A percentile compares a stretch with the other conserved stretches of the same genome.
Evolutionary conservation across 2,329 filamentous ascomycete species (phyloP).

Genomic region (Ophiocordyceps australis): DNA sequence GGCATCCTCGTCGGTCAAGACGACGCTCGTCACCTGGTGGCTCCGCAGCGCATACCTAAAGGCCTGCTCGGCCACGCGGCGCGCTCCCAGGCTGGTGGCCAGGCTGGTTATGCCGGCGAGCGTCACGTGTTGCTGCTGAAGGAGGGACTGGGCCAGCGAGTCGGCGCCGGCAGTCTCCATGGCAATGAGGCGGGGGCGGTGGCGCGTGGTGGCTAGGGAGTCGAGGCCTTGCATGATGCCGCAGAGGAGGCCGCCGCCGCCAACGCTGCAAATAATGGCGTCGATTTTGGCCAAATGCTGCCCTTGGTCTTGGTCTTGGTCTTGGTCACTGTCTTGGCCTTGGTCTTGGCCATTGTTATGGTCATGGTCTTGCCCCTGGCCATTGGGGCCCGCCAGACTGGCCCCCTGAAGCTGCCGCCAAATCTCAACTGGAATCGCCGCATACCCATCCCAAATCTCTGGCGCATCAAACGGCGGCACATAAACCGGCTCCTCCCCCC

Average conservation of each 20-base stretch:
- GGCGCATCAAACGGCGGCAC: slow-evolving; percentile 49
- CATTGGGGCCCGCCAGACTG: slow-evolving; percentile 12
- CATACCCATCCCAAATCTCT: slow-evolving; percentile 47
- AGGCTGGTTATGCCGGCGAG: slow-evolving; percentile 52
- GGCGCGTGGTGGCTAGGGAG: slow-evolving; percentile 5
- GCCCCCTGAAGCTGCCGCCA: slow-evolving; percentile 13
- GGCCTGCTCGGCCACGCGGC: slow-evolving; percentile 37
- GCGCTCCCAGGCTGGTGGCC: slow-evolving; percentile 52
- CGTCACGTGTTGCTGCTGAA: slow-evolving; percentile 34
- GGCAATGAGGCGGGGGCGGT: slow-evolving; percentile 35
- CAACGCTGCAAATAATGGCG: slow-evolving; percentile 56
- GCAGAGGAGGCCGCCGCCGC: slow-evolving; percentile 65
- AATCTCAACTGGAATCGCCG: slow-evolving; percentile 32
- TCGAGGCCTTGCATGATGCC: slow-evolving; percentile 49
- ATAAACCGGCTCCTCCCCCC: slow-evolving; percentile 30
- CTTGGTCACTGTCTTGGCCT: slow-evolving; percentile 30
- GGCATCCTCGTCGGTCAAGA: slow-evolving; percentile 10
- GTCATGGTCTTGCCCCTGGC: neutral
- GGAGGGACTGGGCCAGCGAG: slow-evolving; percentile 38
- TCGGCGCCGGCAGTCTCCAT: slow-evolving; percentile 59
- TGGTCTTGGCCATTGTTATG: slow-evolving; percentile 12
- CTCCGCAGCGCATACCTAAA: slow-evolving; percentile 11
- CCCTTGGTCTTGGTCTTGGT: slow-evolving; percentile 46
- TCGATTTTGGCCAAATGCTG: slow-evolving; percentile 22
- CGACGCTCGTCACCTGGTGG: slow-evolving; percentile 9